phyloP scores from a whole-genome alignment of 1,139 yeast species.

The Taphrina betulina region DNA sequence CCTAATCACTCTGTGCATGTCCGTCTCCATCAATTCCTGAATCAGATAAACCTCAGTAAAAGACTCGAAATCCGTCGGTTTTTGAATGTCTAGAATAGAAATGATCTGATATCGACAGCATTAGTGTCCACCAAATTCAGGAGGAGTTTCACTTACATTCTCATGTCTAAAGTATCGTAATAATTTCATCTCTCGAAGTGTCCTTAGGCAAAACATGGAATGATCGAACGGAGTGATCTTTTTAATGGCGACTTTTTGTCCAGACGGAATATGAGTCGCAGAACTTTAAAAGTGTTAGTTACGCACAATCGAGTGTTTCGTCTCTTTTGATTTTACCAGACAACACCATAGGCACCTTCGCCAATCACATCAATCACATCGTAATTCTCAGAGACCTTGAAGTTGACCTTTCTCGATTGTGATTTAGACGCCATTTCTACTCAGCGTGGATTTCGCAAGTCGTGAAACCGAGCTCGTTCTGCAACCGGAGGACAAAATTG shows the following conservation, averaged over 20 bases:
- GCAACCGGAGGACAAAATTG: too few species aligned
- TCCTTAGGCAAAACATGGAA: slow-evolving; percentile 85
- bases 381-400: slow-evolving; percentile 85
- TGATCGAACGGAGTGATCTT: slow-evolving; percentile 92
- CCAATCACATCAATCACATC: slow-evolving; percentile 84
- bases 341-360: slow-evolving; percentile 98
- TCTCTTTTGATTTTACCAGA: slow-evolving; percentile 57
- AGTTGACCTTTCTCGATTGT: slow-evolving; percentile 56
- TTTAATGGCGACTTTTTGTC: slow-evolving; percentile 89
- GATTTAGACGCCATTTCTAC: slow-evolving; percentile 26
- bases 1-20: slow-evolving; percentile 82
- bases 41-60: slow-evolving; percentile 87
- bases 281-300: slow-evolving; percentile 45
- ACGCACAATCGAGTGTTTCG: not conserved
- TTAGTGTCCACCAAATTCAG: not conserved
- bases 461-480: too few species aligned
- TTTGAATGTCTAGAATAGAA: slow-evolving; percentile 83
- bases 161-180: slow-evolving; percentile 87
- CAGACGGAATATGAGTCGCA: slow-evolving; percentile 83
- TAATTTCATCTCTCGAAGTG: slow-evolving; percentile 83
- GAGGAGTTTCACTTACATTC: slow-evolving; percentile 49
- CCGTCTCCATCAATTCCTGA: slow-evolving; percentile 96
- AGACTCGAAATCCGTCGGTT: slow-evolving; percentile 70
- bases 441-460: too few species aligned
- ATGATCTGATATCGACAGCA: slow-evolving; percentile 52